phyloP scores from a whole-genome alignment of 1,284 basidiomycete species.

The Moesziomyces sp. region DNA sequence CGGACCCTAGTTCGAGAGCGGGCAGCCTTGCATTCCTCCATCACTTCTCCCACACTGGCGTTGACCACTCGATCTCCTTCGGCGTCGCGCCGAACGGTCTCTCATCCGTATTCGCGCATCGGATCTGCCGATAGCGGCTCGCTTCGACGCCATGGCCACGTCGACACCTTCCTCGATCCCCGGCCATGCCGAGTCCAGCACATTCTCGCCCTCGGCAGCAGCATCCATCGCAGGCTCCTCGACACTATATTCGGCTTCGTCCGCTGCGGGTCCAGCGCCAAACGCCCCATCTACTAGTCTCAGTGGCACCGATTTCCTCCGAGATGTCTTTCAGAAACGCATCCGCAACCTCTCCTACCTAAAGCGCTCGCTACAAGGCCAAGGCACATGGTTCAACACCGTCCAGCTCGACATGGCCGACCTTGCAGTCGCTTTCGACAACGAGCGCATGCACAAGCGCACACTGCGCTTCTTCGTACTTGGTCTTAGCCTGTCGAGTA shows the following conservation, averaged over 20 bases:
- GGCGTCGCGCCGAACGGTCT: too few species aligned
- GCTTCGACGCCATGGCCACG: conserved; percentile 11
- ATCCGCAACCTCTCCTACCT: conserved; percentile 42
- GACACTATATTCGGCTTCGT: conserved; percentile 13
- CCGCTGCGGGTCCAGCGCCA: not conserved
- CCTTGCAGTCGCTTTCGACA: conserved; percentile 39
- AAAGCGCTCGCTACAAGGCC: conserved; percentile 39
- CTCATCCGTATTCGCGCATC: too few species aligned
- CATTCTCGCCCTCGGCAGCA: conserved; percentile 14
- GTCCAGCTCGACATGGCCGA: conserved; percentile 31
- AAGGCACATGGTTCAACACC: conserved; percentile 45
- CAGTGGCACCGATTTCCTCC: conserved; percentile 25
- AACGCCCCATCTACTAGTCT: conserved; percentile 5
- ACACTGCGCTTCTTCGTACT: conserved; percentile 41
- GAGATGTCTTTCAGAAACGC: conserved; percentile 44
- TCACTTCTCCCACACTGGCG: not conserved
- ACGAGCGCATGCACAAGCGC: conserved; percentile 51
- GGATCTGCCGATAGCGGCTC: not conserved
- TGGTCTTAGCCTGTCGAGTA: conserved; percentile 46
- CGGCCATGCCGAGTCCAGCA: conserved; percentile 3
- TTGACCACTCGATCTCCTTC: not conserved
- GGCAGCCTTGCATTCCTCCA: too few species aligned
- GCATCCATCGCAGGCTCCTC: conserved; percentile 14
- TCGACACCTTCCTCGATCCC: conserved; percentile 14
- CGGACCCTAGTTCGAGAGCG: conserved; percentile 1